These are phyloP conservation scores for Capsicum pubescens DNA, from an alignment of 257 asterid species.

Conservation along the genomic window DNA sequence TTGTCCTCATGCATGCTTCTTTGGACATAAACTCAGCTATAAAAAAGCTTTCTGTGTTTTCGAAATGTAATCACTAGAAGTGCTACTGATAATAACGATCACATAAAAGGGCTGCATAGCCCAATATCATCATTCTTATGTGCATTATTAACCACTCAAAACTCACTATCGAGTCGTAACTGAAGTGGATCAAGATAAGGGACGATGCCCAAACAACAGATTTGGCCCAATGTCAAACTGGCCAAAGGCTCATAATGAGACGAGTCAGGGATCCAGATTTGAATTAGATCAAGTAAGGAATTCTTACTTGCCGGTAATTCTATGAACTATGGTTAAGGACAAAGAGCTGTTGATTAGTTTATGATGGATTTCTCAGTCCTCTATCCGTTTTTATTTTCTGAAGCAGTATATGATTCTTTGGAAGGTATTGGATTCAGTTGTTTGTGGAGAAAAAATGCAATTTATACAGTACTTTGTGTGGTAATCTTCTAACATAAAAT, in stretches of 20 bases:
- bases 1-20: background rate
- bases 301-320: background rate
- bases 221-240: too few species aligned
- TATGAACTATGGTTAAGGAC: conserved; percentile 2
- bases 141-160: too few species aligned
- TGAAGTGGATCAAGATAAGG: too few species aligned
- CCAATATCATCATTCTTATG: too few species aligned
- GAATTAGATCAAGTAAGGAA: conserved; percentile 4
- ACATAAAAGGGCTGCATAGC: too few species aligned
- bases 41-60: too few species aligned
- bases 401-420: background rate
- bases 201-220: too few species aligned
- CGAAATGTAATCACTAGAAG: too few species aligned
- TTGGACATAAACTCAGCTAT: background rate
- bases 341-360: background rate
- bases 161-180: too few species aligned
- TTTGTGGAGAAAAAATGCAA: background rate
- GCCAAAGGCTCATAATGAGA: too few species aligned
- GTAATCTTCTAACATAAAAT: background rate
- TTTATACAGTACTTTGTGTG: background rate
- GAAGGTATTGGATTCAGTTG: background rate
- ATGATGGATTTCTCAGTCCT: background rate
- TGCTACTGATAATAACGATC: too few species aligned
- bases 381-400: background rate
- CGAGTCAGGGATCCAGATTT: background rate